Conservation (phyloP, 306 rosid genomes). For the Trifolium repens region DNA sequence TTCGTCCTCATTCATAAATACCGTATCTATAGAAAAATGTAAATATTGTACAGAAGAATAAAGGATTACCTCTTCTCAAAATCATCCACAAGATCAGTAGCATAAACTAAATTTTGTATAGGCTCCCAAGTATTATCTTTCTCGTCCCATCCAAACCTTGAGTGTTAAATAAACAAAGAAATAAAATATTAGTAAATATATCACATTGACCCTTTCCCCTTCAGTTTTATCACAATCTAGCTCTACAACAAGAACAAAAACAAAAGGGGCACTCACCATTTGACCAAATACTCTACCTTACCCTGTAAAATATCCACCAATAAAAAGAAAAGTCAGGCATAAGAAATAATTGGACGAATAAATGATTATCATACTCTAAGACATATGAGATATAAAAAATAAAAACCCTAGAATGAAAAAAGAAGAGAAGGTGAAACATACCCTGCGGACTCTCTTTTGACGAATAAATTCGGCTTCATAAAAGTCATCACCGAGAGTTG, state of each 20-base stretch:
- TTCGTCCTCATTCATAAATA: neutral
- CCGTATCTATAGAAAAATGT: conserved; percentile 1
- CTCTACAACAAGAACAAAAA: conserved; percentile 11
- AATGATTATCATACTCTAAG: neutral
- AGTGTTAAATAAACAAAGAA: conserved; percentile 29
- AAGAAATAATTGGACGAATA: neutral
- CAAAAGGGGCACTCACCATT: conserved; percentile 67
- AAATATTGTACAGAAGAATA: neutral
- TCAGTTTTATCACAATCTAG: conserved; percentile 2
- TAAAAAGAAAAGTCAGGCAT: conserved; percentile 34
- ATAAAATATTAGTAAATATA: neutral
- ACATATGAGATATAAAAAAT: neutral
- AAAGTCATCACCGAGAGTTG: conserved; percentile 62
- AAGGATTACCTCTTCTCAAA: conserved; percentile 75
- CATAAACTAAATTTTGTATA: conserved; percentile 65
- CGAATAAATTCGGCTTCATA: conserved; percentile 79
- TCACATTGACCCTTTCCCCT: conserved; percentile 1
- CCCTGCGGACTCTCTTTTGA: conserved; percentile 74
- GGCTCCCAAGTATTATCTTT: conserved; percentile 95
- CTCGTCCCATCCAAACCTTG: conserved; percentile 94
- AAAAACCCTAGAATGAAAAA: neutral
- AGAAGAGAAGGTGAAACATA: conserved; percentile 11
- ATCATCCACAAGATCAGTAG: conserved; percentile 63
- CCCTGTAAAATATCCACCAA: conserved; percentile 52
- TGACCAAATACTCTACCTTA: conserved; percentile 76